Conservation (phyloP, 1,139 yeast species). For the Suhomyces coccinellae region DNA sequence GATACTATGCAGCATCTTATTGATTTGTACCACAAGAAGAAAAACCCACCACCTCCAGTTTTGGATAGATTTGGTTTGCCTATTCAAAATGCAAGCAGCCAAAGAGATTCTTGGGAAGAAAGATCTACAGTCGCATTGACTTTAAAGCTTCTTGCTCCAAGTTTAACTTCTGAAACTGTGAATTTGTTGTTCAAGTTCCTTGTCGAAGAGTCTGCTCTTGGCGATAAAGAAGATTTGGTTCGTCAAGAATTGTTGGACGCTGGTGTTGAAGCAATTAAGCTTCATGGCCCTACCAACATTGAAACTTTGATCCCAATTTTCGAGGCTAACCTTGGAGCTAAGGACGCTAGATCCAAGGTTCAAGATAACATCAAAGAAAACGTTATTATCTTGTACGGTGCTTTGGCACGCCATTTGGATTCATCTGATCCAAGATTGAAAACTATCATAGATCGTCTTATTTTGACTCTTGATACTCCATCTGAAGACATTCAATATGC, state of each 20-base stretch:
- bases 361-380: constrained; percentile 75
- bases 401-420: constrained; percentile 78
- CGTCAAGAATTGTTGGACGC: constrained; percentile 86
- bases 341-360: constrained; percentile 44
- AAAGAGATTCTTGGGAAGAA: constrained; percentile 78
- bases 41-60: constrained; percentile 75
- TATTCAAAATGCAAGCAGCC: constrained; percentile 58
- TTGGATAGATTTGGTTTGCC: constrained; percentile 79
- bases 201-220: constrained; percentile 62
- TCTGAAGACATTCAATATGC: constrained; percentile 89
- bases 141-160: constrained; percentile 56
- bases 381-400: constrained; percentile 83
- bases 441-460: constrained; percentile 64
- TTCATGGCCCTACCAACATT: constrained; percentile 63
- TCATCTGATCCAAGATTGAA: constrained; percentile 62
- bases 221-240: constrained; percentile 71
- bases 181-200: constrained; percentile 57
- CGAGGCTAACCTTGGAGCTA: constrained; percentile 56
- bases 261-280: constrained; percentile 70
- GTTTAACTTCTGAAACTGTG: constrained; percentile 42
- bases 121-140: constrained; percentile 81
- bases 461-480: constrained; percentile 79
- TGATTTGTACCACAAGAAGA: constrained; percentile 55
- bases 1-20: constrained; percentile 46
- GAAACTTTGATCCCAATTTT: constrained; percentile 77